Base-by-base conservation (phyloP, 1,139 yeast species). In the Candida sp. region DNA sequence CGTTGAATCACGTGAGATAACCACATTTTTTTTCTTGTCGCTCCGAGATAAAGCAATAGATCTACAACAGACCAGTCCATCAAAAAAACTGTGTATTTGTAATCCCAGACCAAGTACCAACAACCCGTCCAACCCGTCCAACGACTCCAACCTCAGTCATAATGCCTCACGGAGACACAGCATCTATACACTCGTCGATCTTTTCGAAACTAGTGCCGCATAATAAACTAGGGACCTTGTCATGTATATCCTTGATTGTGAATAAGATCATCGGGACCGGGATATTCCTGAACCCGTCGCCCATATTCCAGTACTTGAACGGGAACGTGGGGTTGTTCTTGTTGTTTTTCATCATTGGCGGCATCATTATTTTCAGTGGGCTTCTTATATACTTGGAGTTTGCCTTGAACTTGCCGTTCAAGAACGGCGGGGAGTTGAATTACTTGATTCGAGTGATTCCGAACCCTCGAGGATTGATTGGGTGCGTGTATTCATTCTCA, bases 261-360 rank as follows among this genome's bases (percentile, higher is more conserved):
- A 79, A 79, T 61, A 79, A 78, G 56, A 79, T 79, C 78, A 72
- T 79, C 5, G 84, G 84, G 0, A 79, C 84, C 0, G 84, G 83
- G 1, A 77, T 79, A 28, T 79, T 77, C 58, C 74, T 74, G 65
- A 78, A 80, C 12, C 84, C 84, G 0, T 70, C 81, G 1, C 71
- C 79, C 42, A 77, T 79, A 23, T 76, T 75, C 55, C 71, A 72
- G 47, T 75, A 75, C 52, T 66, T 77, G 43, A 66, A 72, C 42
- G 83, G 83, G 2, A 75, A 75, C 44, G 74, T 77, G 5, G 75
- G 77, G 0, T 57, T 75, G 3, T 76, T 73, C 44, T 61, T 79
- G 12, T 46, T 59, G 3, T 58, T 79, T n/a, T 79, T 81, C 75
- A 49, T 74, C 0, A 28, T 76, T 1, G 83, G 83, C 4, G 81